phyloP scores from a whole-genome alignment of 1,139 yeast species.

The Yamadazyma oceani region DNA sequence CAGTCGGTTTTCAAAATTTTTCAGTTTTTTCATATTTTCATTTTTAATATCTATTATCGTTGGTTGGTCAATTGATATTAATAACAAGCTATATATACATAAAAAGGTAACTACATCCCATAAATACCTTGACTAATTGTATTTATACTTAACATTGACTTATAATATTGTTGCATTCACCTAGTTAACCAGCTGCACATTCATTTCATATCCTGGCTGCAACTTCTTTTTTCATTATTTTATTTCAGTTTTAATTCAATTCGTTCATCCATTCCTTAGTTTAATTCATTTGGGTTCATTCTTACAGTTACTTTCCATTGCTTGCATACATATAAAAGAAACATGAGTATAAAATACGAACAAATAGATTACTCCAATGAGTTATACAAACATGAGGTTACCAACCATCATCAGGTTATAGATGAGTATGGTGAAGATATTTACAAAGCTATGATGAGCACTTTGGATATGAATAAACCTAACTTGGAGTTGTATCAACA shows the following conservation, averaged over 20 bases:
- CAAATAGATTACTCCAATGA: slow-evolving; percentile 49
- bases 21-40: neutral
- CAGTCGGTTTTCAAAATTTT: neutral
- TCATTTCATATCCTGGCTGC: too few relatives aligned
- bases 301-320: slow-evolving; percentile 1
- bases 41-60: neutral
- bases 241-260: too few relatives aligned
- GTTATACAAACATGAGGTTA: slow-evolving; percentile 51
- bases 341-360: slow-evolving; percentile 17
- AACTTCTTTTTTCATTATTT: too few relatives aligned
- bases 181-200: too few relatives aligned
- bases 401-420: slow-evolving; percentile 44
- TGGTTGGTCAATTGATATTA: too few relatives aligned
- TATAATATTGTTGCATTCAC: too few relatives aligned
- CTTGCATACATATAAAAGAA: neutral
- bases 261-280: too few relatives aligned
- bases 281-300: too few relatives aligned
- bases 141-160: too few relatives aligned
- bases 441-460: slow-evolving; percentile 38
- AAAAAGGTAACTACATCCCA: too few relatives aligned
- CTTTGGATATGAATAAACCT: slow-evolving; percentile 39
- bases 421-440: slow-evolving; percentile 57
- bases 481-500: slow-evolving; percentile 56
- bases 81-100: too few relatives aligned
- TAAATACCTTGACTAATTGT: too few relatives aligned